Evolutionary conservation across 495 filamentous ascomycete genomes (phyloP).

Genomic region (Barbatosphaeria neglecta): DNA sequence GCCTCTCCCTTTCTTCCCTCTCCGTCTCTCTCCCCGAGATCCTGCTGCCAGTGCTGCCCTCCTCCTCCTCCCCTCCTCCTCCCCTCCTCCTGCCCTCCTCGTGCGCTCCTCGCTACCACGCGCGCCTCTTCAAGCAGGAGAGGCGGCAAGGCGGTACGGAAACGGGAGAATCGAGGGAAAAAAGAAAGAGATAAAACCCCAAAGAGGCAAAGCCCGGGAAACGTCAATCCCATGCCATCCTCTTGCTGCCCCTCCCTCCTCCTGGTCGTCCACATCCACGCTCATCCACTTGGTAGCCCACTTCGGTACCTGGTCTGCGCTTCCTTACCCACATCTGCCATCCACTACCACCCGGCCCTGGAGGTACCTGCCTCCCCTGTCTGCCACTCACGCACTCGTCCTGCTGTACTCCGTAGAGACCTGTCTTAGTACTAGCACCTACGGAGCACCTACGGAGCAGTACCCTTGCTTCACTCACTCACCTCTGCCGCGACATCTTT

Average conservation of each 20-base stretch:
- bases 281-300: neutral
- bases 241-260: neutral
- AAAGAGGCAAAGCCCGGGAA: neutral
- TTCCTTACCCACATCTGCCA: neutral
- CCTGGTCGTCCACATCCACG: too few species aligned
- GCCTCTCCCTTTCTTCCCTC: too few species aligned
- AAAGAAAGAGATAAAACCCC: neutral
- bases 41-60: neutral
- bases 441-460: neutral
- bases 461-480: neutral
- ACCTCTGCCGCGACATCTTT: neutral
- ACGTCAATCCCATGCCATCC: neutral
- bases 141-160: neutral
- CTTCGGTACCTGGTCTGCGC: neutral
- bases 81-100: neutral
- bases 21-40: too few species aligned
- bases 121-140: neutral
- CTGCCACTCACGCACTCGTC: neutral
- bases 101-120: neutral
- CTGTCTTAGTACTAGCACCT: neutral
- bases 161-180: neutral
- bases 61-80: neutral
- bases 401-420: neutral
- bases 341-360: neutral
- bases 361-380: neutral